Percentiles rank a stretch among this genome's conserved stretches.
phyloP scores from a whole-genome alignment of 306 rosid genomes.

The Lotus japonicus region DNA sequence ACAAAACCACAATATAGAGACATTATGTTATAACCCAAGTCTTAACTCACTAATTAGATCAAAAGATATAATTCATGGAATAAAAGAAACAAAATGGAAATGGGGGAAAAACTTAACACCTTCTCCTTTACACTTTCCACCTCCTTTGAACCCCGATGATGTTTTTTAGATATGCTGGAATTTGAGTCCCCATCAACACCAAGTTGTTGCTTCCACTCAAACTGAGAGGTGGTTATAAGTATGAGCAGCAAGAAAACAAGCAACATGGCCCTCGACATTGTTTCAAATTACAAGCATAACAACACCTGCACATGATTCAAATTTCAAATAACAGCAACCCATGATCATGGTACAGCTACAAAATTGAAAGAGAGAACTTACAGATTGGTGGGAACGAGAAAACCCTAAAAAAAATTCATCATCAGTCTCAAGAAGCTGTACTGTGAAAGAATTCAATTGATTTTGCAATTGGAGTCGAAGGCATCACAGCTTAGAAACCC shows the following conservation, averaged over 20 bases:
- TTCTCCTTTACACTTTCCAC: slow-evolving; percentile 69
- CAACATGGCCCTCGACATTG: slow-evolving; percentile 63
- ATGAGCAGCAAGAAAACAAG: slow-evolving; percentile 59
- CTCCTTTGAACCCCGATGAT: slow-evolving; percentile 43
- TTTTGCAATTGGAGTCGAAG: neutral
- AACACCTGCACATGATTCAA: slow-evolving; percentile 35
- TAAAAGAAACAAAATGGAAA: neutral
- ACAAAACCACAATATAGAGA: neutral
- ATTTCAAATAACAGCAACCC: neutral
- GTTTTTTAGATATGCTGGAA: slow-evolving; percentile 49
- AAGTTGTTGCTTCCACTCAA: slow-evolving; percentile 78
- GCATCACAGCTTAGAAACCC: neutral
- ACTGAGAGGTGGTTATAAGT: slow-evolving; percentile 73
- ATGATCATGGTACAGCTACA: too few relatives aligned
- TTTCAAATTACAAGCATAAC: slow-evolving; percentile 30
- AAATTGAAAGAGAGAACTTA: too few relatives aligned
- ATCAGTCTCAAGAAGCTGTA: neutral
- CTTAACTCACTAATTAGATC: neutral
- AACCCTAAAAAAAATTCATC: slow-evolving; percentile 31
- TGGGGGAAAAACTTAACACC: slow-evolving; percentile 34
- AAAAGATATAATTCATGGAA: neutral
- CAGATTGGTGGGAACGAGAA: too few relatives aligned
- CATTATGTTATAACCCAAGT: neutral
- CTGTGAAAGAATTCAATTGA: neutral
- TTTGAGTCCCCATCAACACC: slow-evolving; percentile 48